Conservation (phyloP, 2,329 filamentous ascomycete species). For the Neonectria sp. region DNA sequence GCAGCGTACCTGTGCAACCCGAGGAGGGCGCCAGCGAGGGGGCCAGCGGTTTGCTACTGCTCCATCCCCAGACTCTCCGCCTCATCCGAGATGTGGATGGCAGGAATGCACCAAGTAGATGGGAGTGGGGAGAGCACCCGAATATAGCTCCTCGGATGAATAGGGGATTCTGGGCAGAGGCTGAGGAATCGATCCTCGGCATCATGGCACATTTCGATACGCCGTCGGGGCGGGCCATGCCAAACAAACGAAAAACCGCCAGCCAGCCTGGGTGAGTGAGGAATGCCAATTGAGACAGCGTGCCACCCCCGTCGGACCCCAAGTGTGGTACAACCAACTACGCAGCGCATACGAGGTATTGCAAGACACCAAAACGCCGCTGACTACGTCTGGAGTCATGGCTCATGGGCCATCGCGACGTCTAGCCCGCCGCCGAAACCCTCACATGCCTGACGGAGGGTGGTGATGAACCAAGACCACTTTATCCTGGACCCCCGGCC, state of each 20-base stretch:
- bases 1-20: slow-evolving; percentile 11
- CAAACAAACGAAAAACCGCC: slow-evolving; percentile 4
- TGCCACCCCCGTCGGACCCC: slow-evolving; percentile 3
- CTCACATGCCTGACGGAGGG: slow-evolving; percentile 12
- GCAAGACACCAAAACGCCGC: neutral
- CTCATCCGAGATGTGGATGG: slow-evolving; percentile 29
- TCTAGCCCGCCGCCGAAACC: neutral
- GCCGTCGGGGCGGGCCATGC: slow-evolving; percentile 8
- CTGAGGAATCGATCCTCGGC: neutral
- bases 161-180: slow-evolving; percentile 9
- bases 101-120: slow-evolving; percentile 28
- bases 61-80: slow-evolving; percentile 28
- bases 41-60: slow-evolving; percentile 1
- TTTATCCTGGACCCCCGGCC: slow-evolving; percentile 4
- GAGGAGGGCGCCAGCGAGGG: neutral
- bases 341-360: neutral
- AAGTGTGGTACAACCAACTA: neutral
- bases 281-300: slow-evolving; percentile 18
- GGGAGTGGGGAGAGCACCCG: slow-evolving; percentile 24
- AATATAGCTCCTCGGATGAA: slow-evolving; percentile 25
- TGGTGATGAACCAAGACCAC: slow-evolving; percentile 3
- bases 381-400: neutral
- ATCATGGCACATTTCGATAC: slow-evolving; percentile 21
- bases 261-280: slow-evolving; percentile 6
- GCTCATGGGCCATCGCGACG: neutral